A percentile compares a stretch with the other conserved stretches of the same genome.
These are phyloP conservation scores for Phytophthora pinifolia DNA, from an alignment of 352 stramenopile genomes.

Conservation along the genomic window DNA sequence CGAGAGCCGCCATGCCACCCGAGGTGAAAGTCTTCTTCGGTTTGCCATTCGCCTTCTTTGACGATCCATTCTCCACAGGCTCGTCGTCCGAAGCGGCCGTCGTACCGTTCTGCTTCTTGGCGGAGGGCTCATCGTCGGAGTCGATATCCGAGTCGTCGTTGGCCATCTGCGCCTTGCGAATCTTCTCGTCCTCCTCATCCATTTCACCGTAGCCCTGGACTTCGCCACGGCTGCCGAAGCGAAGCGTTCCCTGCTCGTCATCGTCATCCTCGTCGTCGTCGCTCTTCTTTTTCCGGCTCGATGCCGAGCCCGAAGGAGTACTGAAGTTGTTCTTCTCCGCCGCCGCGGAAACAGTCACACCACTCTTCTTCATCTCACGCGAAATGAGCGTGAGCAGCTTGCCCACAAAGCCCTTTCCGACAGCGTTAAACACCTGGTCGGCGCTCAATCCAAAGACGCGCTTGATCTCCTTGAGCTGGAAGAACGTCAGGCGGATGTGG, in stretches of 20 bases:
- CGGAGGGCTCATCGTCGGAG: slow-evolving; percentile 45
- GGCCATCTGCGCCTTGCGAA: slow-evolving; percentile 53
- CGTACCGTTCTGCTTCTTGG: slow-evolving; percentile 37
- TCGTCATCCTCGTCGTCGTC: slow-evolving; percentile 84
- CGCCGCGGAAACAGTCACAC: slow-evolving; percentile 52
- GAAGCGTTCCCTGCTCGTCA: slow-evolving; percentile 87
- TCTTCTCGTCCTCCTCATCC: slow-evolving; percentile 94
- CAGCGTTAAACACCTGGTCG: slow-evolving; percentile 91
- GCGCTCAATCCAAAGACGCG: slow-evolving; percentile 94
- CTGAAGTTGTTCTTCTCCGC: slow-evolving; percentile 52
- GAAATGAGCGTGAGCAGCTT: slow-evolving; percentile 95
- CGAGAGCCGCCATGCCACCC: slow-evolving; percentile 70
- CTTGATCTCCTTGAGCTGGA: slow-evolving; percentile 93
- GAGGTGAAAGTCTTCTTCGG: slow-evolving; percentile 46
- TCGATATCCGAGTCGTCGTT: slow-evolving; percentile 69
- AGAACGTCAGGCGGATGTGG: slow-evolving; percentile 94
- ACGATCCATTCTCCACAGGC: slow-evolving; percentile 34
- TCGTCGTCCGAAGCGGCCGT: slow-evolving; percentile 38
- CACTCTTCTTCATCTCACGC: slow-evolving; percentile 92
- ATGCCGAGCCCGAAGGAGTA: slow-evolving; percentile 22
- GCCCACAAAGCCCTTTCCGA: slow-evolving; percentile 89
- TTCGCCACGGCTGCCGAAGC: slow-evolving; percentile 79
- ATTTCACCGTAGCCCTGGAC: slow-evolving; percentile 89
- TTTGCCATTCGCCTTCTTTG: slow-evolving; percentile 28
- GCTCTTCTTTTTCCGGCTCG: slow-evolving; percentile 51